These are phyloP conservation scores for Closterium sp. DNA, from an alignment of 139 green algal species.

Conservation along the genomic window DNA sequence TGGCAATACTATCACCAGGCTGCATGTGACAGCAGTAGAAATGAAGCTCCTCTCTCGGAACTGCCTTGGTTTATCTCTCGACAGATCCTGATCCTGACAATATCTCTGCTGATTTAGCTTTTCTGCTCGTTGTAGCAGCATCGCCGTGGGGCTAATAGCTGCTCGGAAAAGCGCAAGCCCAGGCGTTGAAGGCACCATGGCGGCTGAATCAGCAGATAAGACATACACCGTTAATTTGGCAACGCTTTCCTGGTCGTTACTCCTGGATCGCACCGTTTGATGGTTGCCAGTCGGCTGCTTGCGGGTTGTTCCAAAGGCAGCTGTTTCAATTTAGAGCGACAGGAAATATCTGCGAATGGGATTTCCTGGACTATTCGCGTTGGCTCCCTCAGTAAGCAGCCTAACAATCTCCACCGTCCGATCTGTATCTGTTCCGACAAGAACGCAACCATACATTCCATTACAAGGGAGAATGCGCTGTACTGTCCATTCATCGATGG, in stretches of 20 bases:
- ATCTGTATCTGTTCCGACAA: neutral
- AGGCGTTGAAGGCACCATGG: neutral
- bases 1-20: neutral
- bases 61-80: neutral
- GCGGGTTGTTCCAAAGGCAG: neutral
- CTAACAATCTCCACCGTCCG: neutral
- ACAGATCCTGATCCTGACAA: neutral
- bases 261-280: neutral
- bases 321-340: neutral
- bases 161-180: neutral
- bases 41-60: no score
- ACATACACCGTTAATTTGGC: neutral
- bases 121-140: neutral
- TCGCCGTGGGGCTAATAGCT: neutral
- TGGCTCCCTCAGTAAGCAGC: neutral
- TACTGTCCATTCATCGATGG: neutral
- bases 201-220: neutral
- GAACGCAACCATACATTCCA: neutral
- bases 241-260: neutral
- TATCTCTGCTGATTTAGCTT: neutral
- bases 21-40: neutral
- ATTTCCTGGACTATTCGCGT: neutral
- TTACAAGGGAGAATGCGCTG: neutral
- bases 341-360: neutral
- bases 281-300: neutral